Conservation (phyloP, 1,284 basidiomycete species). For the Anthracocystis walkeri region DNA sequence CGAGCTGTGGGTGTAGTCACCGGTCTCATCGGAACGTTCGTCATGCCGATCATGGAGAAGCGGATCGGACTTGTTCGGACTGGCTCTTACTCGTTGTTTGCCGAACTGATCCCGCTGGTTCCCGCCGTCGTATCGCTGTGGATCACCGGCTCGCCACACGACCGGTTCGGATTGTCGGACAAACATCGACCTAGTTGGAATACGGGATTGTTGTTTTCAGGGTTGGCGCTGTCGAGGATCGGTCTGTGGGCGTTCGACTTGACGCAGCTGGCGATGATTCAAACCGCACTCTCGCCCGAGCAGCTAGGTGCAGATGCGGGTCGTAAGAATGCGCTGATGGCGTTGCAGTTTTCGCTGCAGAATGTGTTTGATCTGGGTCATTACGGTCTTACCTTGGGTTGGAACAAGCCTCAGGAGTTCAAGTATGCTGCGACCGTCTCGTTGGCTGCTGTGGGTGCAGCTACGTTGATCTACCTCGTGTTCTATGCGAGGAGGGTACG, state of each 20-base stretch:
- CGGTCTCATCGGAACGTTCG: slow-evolving; percentile 72
- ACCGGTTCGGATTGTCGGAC: slow-evolving; percentile 34
- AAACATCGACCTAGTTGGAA: slow-evolving; percentile 54
- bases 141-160: slow-evolving; percentile 37
- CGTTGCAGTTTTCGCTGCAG: slow-evolving; percentile 55
- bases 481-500: slow-evolving; percentile 56
- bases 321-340: slow-evolving; percentile 55
- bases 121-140: slow-evolving; percentile 50
- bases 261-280: slow-evolving; percentile 72
- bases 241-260: slow-evolving; percentile 75
- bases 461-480: slow-evolving; percentile 55
- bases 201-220: slow-evolving; percentile 61
- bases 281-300: slow-evolving; percentile 42
- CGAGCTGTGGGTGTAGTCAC: slow-evolving; percentile 72
- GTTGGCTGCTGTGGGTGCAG: slow-evolving; percentile 45
- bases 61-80: slow-evolving; percentile 73
- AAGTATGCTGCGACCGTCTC: slow-evolving; percentile 55
- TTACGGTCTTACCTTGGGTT: slow-evolving; percentile 57
- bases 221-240: slow-evolving; percentile 73
- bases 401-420: slow-evolving; percentile 54
- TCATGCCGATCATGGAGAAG: slow-evolving; percentile 71
- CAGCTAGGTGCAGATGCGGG: slow-evolving; percentile 37
- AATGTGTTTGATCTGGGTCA: slow-evolving; percentile 57
- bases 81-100: slow-evolving; percentile 69
- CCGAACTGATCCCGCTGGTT: slow-evolving; percentile 49